Conservation (phyloP, 768 basidiomycete genomes). For the Tulasnella sp. region DNA sequence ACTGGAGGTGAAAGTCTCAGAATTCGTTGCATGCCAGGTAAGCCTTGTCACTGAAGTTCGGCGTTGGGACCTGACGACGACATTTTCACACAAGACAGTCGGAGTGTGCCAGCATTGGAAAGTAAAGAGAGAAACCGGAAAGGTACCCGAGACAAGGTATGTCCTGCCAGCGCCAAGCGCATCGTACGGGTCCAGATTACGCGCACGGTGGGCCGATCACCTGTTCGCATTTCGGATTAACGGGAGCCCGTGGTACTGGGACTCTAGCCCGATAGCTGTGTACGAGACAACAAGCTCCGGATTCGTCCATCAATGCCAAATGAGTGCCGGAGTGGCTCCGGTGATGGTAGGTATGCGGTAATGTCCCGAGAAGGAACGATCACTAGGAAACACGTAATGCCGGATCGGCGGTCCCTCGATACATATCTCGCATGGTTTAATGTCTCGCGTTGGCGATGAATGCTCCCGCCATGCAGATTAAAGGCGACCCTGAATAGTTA, state of each 20-base stretch:
- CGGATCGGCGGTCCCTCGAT: constrained; percentile 20
- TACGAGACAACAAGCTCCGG: constrained; percentile 69
- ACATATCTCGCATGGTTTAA: not conserved
- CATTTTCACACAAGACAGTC: constrained; percentile 81
- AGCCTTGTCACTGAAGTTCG: no score
- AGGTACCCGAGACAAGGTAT: constrained; percentile 61
- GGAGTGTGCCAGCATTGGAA: constrained; percentile 81
- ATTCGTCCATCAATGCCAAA: constrained; percentile 74
- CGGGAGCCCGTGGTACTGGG: constrained; percentile 46
- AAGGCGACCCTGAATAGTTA: constrained; percentile 74
- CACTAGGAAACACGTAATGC: constrained; percentile 55
- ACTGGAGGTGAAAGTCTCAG: constrained; percentile 53
- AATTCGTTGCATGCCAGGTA: no score
- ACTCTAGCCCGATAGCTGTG: constrained; percentile 62
- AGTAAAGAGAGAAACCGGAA: constrained; percentile 85
- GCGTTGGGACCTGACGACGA: constrained; percentile 58
- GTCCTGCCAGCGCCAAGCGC: not conserved
- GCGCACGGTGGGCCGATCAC: constrained; percentile 65
- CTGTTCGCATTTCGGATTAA: constrained; percentile 57
- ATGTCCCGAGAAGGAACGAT: constrained; percentile 74
- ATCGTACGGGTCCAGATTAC: constrained; percentile 42
- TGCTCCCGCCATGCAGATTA: constrained; percentile 86
- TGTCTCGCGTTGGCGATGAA: constrained; percentile 78
- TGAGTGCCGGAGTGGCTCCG: constrained; percentile 52
- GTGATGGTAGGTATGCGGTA: constrained; percentile 70